A percentile compares a stretch with the other conserved stretches of the same genome.
phyloP scores from a whole-genome alignment of 2,329 filamentous ascomycete species.

The Monilinia polystroma region DNA sequence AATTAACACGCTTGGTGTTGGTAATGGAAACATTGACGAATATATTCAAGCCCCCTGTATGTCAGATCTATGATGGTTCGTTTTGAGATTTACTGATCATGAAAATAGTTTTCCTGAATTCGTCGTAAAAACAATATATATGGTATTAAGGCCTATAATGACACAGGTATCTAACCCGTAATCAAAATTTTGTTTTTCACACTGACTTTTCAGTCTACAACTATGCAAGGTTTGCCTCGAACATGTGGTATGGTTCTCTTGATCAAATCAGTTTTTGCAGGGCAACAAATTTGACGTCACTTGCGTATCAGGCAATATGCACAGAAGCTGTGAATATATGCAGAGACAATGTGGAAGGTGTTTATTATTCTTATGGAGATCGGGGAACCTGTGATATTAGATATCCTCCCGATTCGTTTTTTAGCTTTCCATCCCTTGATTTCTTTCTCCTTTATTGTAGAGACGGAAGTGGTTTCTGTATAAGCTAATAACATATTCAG shows the following conservation, averaged over 20 bases:
- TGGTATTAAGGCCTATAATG: constrained; percentile 35
- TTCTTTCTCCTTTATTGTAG: background rate
- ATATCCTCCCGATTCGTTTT: constrained; percentile 42
- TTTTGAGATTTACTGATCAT: background rate
- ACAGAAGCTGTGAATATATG: constrained; percentile 55
- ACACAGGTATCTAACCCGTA: constrained; percentile 26
- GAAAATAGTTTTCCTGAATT: constrained; percentile 36
- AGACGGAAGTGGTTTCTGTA: background rate
- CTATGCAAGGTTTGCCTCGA: constrained; percentile 51
- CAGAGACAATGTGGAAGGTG: constrained; percentile 54
- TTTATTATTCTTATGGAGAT: constrained; percentile 39
- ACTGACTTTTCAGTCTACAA: constrained; percentile 47
- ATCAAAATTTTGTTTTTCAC: background rate
- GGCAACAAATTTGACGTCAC: constrained; percentile 45
- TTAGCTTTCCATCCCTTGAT: background rate
- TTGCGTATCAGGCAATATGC: constrained; percentile 45
- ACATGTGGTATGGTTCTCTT: constrained; percentile 43
- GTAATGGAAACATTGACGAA: constrained; percentile 67
- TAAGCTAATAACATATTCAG: constrained; percentile 1
- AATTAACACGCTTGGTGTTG: constrained; percentile 61
- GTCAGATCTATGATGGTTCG: background rate
- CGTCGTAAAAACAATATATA: constrained; percentile 52
- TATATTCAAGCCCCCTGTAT: constrained; percentile 50
- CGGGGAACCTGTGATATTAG: constrained; percentile 53
- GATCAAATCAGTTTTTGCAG: constrained; percentile 51